A percentile compares a stretch with the other conserved stretches of the same genome.
Conservation (phyloP, 176 grass and related monocot genomes). For the Rhynchospora breviuscula region DNA sequence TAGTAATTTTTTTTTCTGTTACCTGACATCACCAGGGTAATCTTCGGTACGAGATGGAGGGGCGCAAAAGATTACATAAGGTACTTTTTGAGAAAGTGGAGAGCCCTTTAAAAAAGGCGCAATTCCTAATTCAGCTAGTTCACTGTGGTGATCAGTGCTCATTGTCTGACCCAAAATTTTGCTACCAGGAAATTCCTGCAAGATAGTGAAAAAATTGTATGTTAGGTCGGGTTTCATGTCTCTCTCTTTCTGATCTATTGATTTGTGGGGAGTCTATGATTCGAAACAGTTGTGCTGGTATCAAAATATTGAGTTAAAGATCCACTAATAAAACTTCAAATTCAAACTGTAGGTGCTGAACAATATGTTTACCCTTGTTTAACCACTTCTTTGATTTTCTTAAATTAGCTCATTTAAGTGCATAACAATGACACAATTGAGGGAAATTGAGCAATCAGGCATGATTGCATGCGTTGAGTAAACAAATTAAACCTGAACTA, state of each 20-base stretch:
- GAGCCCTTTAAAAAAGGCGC: slow-evolving; percentile 53
- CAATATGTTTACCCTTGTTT: background rate
- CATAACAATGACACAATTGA: background rate
- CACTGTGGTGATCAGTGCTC: slow-evolving; percentile 71
- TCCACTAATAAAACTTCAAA: background rate
- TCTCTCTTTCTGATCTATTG: background rate
- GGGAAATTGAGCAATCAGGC: too few species aligned
- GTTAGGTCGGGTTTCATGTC: background rate
- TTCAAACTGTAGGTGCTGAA: background rate
- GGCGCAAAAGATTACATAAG: slow-evolving; percentile 83
- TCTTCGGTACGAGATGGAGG: slow-evolving; percentile 66
- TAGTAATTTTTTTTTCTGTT: slow-evolving; percentile 22
- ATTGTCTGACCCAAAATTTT: slow-evolving; percentile 69
- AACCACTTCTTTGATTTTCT: background rate
- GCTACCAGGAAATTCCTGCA: slow-evolving; percentile 65
- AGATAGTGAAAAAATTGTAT: background rate
- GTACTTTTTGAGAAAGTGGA: slow-evolving; percentile 36
- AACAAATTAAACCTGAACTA: background rate
- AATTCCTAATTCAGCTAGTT: slow-evolving; percentile 57
- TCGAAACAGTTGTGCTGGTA: background rate
- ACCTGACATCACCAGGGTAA: slow-evolving; percentile 73
- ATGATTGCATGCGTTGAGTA: background rate
- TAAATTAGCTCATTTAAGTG: background rate
- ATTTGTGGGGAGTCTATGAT: background rate
- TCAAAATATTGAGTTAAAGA: background rate